These are phyloP conservation scores for Phytopythium oedochilum DNA, from an alignment of 352 stramenopile species.

Conservation along the genomic window DNA sequence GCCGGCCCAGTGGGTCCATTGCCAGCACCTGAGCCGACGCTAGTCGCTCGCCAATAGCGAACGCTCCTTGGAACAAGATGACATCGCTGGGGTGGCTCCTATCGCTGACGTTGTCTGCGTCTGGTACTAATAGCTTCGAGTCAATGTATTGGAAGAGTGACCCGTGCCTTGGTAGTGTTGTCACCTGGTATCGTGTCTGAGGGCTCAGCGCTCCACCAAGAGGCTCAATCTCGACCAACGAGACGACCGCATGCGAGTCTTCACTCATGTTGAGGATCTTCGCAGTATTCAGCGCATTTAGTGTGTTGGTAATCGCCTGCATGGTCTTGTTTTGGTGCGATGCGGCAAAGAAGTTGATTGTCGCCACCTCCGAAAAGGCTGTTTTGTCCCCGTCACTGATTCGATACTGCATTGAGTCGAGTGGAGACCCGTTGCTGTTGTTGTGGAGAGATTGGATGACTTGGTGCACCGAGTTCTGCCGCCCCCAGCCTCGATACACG, in stretches of 20 bases:
- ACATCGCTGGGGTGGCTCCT: not conserved
- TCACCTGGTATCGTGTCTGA: slow-evolving; percentile 28
- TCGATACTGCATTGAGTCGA: slow-evolving; percentile 50
- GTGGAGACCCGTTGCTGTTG: slow-evolving; percentile 4
- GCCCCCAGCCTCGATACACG: slow-evolving; percentile 31
- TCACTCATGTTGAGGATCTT: slow-evolving; percentile 37
- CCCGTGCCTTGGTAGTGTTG: slow-evolving; percentile 31
- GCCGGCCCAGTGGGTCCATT: slow-evolving; percentile 16
- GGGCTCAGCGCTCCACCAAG: slow-evolving; percentile 24
- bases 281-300: slow-evolving; percentile 8
- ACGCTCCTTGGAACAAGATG: slow-evolving; percentile 1
- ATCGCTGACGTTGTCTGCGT: not conserved
- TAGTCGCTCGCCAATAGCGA: slow-evolving; percentile 18
- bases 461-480: not conserved
- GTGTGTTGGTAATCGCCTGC: not conserved
- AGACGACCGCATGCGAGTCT: slow-evolving; percentile 36
- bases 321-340: not conserved
- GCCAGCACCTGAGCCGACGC: slow-evolving; percentile 8
- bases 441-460: not conserved
- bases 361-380: slow-evolving; percentile 17
- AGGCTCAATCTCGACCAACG: slow-evolving; percentile 34
- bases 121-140: not conserved
- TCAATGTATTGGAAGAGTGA: slow-evolving; percentile 42
- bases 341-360: slow-evolving; percentile 23
- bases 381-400: slow-evolving; percentile 35